Base-by-base conservation (phyloP, 2,329 filamentous ascomycete species). In the Coniosporium uncinatum region DNA sequence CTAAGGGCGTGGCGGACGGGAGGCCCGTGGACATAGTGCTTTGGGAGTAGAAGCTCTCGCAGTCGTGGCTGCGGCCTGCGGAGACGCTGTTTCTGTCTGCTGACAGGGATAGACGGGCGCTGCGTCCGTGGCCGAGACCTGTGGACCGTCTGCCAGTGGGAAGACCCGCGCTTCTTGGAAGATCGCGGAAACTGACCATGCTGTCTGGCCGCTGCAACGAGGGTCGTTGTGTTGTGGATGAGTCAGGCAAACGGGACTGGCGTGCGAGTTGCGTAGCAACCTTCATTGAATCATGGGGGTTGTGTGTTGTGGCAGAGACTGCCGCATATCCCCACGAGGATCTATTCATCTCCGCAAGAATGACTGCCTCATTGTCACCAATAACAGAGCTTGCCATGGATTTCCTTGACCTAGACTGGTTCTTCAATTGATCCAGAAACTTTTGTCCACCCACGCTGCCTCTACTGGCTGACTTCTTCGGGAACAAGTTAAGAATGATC, bases 201-300 rank as follows among this genome's bases (percentile, higher is more conserved):
- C 16, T 29, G 24, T 29, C 24, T 29, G 24, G 24, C 8, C 24
- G 24, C n/a, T 29, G 24, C 8, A 17, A 20, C 16, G 11, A 5
- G 39, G 14, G 32, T 41, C 16, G 8, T 13, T 22, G 5, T 6
- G 32, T 16, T 14, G 32, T 41, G 6, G 39, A 5, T 8, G 18
- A 24, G 39, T 37, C 20, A 6, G 13, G 14, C 5, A 14, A 8
- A 21, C 20, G 39, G 35, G 36, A 42, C 13, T 29, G 5, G 11
- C 40, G 18, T 5, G 36, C 40, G 8, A 41, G 22, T 16, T 6
- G 5, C 17, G 18, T 42, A 11, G 40, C 13, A 14, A 42, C 11
- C n/a, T 22, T 41, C 39, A 41, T 41, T 6, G 16, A 19, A 38
- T 41, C 39, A 20, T 41, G 31, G 22, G 22, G 36, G 20, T 38